Evolutionary conservation across 257 asterid species (phyloP).

Genomic region (Fraxinus americana): DNA sequence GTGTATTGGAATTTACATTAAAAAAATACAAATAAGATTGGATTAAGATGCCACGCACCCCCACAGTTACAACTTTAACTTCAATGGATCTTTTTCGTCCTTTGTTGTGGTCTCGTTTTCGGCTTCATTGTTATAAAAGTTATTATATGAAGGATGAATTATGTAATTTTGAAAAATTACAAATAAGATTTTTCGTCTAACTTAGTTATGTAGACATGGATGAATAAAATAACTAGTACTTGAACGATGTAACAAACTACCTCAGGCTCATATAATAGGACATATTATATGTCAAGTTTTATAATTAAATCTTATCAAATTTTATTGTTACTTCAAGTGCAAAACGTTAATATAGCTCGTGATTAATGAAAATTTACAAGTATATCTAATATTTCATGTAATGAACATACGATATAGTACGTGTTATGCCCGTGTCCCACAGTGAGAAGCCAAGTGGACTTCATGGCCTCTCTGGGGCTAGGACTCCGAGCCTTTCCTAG

Average conservation of each 20-base stretch:
- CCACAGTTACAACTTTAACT: conserved; percentile 13
- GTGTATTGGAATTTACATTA: conserved; percentile 23
- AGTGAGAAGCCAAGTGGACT: too few species aligned
- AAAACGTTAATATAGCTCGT: background rate
- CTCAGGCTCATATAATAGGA: too few species aligned
- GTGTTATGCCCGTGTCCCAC: too few species aligned
- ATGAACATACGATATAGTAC: background rate
- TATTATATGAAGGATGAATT: background rate
- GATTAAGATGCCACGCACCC: conserved; percentile 37
- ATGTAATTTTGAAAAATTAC: background rate
- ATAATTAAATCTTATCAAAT: too few species aligned
- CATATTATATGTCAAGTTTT: too few species aligned
- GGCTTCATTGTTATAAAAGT: background rate
- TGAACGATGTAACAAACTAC: background rate
- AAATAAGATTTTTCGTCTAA: background rate
- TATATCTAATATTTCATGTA: background rate
- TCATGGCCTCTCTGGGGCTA: too few species aligned
- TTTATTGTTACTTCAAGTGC: background rate
- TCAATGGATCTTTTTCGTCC: conserved; percentile 28
- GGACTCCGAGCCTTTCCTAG: too few species aligned
- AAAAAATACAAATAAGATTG: background rate
- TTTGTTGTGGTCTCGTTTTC: background rate
- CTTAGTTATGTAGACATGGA: background rate
- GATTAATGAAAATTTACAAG: background rate
- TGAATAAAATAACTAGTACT: background rate